phyloP scores from a whole-genome alignment of 1,284 basidiomycete species.

The Mycosarcoma maydis region DNA sequence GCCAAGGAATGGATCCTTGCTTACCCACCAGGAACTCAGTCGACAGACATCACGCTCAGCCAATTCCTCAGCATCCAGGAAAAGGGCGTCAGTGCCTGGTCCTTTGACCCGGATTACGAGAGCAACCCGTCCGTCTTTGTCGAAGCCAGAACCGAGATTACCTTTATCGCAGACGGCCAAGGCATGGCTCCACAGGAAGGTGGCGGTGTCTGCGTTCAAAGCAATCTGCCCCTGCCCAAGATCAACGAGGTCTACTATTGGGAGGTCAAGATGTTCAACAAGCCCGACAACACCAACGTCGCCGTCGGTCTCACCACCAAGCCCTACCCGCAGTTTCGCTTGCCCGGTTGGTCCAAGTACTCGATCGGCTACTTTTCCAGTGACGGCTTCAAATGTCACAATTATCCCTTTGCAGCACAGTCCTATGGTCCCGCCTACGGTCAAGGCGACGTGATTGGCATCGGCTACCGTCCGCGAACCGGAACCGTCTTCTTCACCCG shows the following conservation, averaged over 20 bases:
- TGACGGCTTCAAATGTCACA: conserved; percentile 95
- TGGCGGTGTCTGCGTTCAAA: conserved; percentile 64
- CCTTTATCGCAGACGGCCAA: conserved; percentile 64
- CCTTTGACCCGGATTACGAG: conserved; percentile 66
- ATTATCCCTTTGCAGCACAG: conserved; percentile 90
- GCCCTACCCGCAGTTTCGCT: conserved; percentile 64
- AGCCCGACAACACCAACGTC: conserved; percentile 61
- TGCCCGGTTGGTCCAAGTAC: conserved; percentile 79
- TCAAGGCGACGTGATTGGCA: conserved; percentile 74
- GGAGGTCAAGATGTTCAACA: conserved; percentile 67
- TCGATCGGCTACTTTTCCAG: conserved; percentile 94
- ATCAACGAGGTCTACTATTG: conserved; percentile 67
- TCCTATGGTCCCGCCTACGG: conserved; percentile 86
- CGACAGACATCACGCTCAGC: conserved; percentile 66
- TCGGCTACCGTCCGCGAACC: conserved; percentile 64
- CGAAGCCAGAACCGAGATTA: conserved; percentile 64
- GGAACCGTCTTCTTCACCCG: conserved; percentile 66
- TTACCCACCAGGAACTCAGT: conserved; percentile 48
- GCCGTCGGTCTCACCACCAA: conserved; percentile 64
- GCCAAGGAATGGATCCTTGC: conserved; percentile 78
- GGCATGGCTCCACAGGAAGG: conserved; percentile 66
- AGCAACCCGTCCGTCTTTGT: conserved; percentile 64
- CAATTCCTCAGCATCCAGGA: conserved; percentile 66
- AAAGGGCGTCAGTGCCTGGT: conserved; percentile 66
- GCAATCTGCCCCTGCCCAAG: conserved; percentile 66